phyloP scores from a whole-genome alignment of 2,329 filamentous ascomycete genomes.

The Nemania diffusa region DNA sequence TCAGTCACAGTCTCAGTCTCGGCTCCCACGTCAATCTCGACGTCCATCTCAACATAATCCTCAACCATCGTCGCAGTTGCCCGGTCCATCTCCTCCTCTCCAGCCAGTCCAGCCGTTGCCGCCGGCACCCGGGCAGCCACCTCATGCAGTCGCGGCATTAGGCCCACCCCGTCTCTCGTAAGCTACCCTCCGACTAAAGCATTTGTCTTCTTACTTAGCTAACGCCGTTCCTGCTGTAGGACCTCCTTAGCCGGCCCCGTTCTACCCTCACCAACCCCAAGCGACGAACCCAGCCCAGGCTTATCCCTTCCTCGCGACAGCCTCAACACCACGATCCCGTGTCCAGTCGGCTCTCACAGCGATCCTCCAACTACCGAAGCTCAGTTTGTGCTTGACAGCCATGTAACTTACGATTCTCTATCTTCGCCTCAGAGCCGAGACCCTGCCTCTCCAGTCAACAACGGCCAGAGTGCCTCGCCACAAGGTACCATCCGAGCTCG shows the following conservation, averaged over 20 bases:
- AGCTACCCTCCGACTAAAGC: constrained; percentile 26
- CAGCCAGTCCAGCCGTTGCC: constrained; percentile 7
- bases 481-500: constrained; percentile 31
- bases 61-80: constrained; percentile 14
- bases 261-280: constrained; percentile 71
- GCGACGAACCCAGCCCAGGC: constrained; percentile 67
- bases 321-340: constrained; percentile 46
- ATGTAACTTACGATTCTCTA: constrained; percentile 22
- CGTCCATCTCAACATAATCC: constrained; percentile 6
- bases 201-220: constrained; percentile 10
- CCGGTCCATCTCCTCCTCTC: background rate
- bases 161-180: constrained; percentile 41
- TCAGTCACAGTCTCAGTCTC: constrained; percentile 14
- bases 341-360: constrained; percentile 46
- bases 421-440: constrained; percentile 34
- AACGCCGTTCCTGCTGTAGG: constrained; percentile 28
- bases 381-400: constrained; percentile 43
- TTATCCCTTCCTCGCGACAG: constrained; percentile 51
- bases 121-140: constrained; percentile 8
- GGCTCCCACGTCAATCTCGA: constrained; percentile 13
- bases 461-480: constrained; percentile 28
- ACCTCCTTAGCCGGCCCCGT: constrained; percentile 48
- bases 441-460: constrained; percentile 24
- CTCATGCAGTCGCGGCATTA: constrained; percentile 17
- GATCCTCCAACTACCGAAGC: constrained; percentile 41